Base-by-base conservation (phyloP, 2,329 filamentous ascomycete species). In the Colletotrichum eleusines region DNA sequence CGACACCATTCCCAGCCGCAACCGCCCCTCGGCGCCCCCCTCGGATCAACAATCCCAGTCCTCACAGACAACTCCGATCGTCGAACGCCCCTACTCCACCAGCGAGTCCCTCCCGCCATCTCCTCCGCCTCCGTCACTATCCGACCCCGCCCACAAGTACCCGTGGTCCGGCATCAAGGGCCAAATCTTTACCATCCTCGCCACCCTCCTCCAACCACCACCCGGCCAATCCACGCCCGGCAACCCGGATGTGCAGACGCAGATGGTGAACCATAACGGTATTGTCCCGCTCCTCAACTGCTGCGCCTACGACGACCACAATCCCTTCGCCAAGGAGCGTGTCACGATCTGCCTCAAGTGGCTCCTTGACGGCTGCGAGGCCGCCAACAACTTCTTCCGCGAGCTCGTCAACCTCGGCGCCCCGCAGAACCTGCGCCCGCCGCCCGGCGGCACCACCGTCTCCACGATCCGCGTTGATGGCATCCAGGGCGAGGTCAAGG, bases 261-360 rank as follows among this genome's bases (percentile, higher is more conserved):
- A 98, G 79, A 93, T 98, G 73, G 89, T 97, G 54, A 88, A 90
- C 59, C 89, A 95, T 76, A 93, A 94, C 74, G 95, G 95, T 51
- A 92, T 98, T 53, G 93, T 97, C 74, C 91, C 93, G 0, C 87
- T 98, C 26, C 88, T 98, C 20, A 94, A 94, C 77, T 97, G 94
- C 81, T 98, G 94, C 76, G 89, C 91, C 40, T 96, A 96, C 78
- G 95, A 98, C 78, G 94, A 95, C 75, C 90, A 97, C 81, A 98
- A 98, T 77, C 94, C 94, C 0, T 98, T 95, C 78, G 95, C 97
- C 73, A 94, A 95, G 76, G 95, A 98, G 80, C 93, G 95, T 74
- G 93, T 94, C 3, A 94, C 95, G 60, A 91, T 97, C 78, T 95
- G 93, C 74, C 86, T 97, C n/a, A 95, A 95, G 78, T 97, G 90